Evolutionary conservation across 208 protist genomes (phyloP), one percentile per base, ranked within the genome.

Genomic region (Herpetomonas samuelpessoai): DNA sequence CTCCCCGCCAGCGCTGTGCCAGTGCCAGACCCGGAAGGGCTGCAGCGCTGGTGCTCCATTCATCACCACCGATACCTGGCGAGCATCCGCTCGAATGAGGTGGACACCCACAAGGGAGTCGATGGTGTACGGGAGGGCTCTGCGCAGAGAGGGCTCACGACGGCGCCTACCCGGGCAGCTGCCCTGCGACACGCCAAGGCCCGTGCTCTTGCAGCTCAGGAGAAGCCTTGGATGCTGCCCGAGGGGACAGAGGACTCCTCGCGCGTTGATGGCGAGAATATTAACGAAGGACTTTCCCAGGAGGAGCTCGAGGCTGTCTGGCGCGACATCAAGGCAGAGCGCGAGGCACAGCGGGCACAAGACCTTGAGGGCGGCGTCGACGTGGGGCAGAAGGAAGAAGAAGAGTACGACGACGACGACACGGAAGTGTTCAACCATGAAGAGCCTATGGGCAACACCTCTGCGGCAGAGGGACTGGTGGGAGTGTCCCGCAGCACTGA

Each of bases 11-110:
- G 25, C 21, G 56, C 71, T 7, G 74, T 75, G 1, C 74, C 76
- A 3, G 67, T 86, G 1, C 22, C 57, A 0, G 83, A 86, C 52
- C 25, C 55, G 18, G 59, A 38, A 1, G 81, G 76, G 3, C 62
- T 91, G 62, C 31, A 61, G 51, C 63, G 45, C 25, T 91, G 87
- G 84, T 55, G 55, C 14, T 22, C 41, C 18, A 51, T 47, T n/a
- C 83, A 89, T 45, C 79, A 89, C 57, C 70, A 65, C 27, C 71
- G 70, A 28, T 86, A 90, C 51, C 35, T 64, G 4, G 18, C 26
- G n/a, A 25, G 54, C 41, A 31, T 21, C 19, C 26, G 54, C 21
- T 7, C 47, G 24, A 25, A 9, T 16, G 18, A 26, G 28, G 22
- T 19, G 35, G 1, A 14, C 3, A 31, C 46, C 27, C 1, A 24